Percentiles rank a stretch among this genome's conserved stretches.
Conservation (phyloP, 345 rosid genomes). For the Barbarea vulgaris region DNA sequence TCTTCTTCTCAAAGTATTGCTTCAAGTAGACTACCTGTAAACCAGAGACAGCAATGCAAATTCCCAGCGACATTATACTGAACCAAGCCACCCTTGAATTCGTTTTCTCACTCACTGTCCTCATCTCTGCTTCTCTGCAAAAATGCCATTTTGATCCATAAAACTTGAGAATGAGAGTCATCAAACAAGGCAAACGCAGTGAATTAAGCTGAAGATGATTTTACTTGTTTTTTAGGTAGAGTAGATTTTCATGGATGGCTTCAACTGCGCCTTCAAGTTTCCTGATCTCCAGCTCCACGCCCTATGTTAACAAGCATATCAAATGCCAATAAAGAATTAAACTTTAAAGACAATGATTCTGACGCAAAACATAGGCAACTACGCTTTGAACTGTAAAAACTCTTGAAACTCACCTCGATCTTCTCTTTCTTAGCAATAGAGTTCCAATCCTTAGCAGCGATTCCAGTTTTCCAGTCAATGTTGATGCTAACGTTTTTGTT, state of each 20-base stretch:
- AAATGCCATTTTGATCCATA: not conserved
- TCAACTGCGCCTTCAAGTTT: constrained; percentile 88
- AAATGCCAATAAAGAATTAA: not conserved
- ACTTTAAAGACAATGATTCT: not conserved
- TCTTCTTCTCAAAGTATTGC: constrained; percentile 86
- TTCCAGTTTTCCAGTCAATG: constrained; percentile 88
- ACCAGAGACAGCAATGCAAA: constrained; percentile 69
- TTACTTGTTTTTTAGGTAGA: constrained; percentile 72
- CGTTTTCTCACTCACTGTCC: constrained; percentile 73
- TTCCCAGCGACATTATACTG: constrained; percentile 76
- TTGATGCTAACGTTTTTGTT: constrained; percentile 41
- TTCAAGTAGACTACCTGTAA: constrained; percentile 79
- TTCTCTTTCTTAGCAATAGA: constrained; percentile 89
- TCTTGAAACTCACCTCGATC: constrained; percentile 57
- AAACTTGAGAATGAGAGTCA: not conserved
- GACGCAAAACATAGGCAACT: not conserved
- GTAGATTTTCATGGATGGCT: constrained; percentile 79
- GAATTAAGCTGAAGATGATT: not conserved
- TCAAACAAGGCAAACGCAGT: not conserved
- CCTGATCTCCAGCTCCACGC: constrained; percentile 91
- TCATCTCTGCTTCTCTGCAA: constrained; percentile 87
- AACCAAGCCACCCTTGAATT: constrained; percentile 74
- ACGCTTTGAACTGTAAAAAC: not conserved
- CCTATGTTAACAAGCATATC: constrained; percentile 45
- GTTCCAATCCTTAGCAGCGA: constrained; percentile 96